phyloP scores from a whole-genome alignment of 768 basidiomycete genomes.

The Tricholoma saponaceum region DNA sequence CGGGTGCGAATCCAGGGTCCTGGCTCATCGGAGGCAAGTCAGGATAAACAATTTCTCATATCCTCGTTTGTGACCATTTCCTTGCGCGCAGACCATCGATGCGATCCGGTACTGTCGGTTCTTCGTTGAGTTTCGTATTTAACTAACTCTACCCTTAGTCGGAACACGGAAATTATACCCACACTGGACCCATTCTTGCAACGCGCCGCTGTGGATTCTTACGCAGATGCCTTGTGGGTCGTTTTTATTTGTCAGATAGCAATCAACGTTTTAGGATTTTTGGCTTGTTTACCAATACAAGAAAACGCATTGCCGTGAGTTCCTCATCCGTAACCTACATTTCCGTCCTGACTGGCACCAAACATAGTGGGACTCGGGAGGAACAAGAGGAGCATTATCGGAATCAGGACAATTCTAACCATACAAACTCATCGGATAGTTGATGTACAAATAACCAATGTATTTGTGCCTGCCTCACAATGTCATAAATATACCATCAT shows the following conservation, averaged over 20 bases:
- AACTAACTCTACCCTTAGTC: conserved; percentile 35
- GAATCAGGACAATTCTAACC: conserved; percentile 30
- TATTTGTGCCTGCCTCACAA: conserved; percentile 13
- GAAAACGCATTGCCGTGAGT: conserved; percentile 63
- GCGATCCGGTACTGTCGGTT: conserved; percentile 49
- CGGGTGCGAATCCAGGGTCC: conserved; percentile 74
- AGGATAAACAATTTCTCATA: conserved; percentile 8
- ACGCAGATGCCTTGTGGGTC: conserved; percentile 72
- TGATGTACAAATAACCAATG: conserved; percentile 22
- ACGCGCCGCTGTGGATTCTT: conserved; percentile 68
- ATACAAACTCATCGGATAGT: conserved; percentile 20
- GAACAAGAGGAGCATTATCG: conserved; percentile 58
- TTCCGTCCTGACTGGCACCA: neutral
- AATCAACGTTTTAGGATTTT: conserved; percentile 60
- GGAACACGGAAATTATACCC: conserved; percentile 70
- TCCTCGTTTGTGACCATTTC: conserved; percentile 9
- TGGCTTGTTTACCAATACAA: conserved; percentile 72
- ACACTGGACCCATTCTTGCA: conserved; percentile 49
- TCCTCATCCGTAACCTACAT: neutral
- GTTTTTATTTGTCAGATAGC: conserved; percentile 81
- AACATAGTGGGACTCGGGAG: conserved; percentile 51
- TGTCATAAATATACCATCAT: conserved; percentile 4
- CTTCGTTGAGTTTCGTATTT: neutral
- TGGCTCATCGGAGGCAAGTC: conserved; percentile 62
- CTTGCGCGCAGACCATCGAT: conserved; percentile 57